A percentile compares a stretch with the other conserved stretches of the same genome.
These are phyloP conservation scores for Phytophthora quininea DNA, from an alignment of 352 stramenopile genomes.

Conservation along the genomic window DNA sequence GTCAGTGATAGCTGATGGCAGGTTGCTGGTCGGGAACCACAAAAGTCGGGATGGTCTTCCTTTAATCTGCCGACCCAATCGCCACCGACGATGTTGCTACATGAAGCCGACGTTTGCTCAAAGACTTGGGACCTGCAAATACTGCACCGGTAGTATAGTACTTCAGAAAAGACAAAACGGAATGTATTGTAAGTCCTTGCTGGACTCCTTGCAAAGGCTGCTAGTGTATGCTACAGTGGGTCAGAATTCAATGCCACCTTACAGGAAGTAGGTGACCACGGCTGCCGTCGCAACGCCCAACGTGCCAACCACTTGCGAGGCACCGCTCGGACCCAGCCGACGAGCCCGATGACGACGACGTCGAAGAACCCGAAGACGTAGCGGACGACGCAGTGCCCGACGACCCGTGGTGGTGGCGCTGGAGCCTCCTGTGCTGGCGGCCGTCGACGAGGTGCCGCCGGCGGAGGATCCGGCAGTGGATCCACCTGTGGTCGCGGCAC, in stretches of 20 bases:
- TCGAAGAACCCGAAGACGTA: constrained; percentile 9
- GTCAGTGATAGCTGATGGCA: constrained; percentile 20
- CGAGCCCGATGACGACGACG: constrained; percentile 6
- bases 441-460: background rate
- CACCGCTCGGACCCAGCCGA: constrained; percentile 13
- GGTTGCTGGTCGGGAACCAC: constrained; percentile 41
- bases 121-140: too few species aligned
- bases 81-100: constrained; percentile 42
- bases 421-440: constrained; percentile 4
- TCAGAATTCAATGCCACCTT: background rate
- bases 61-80: constrained; percentile 38
- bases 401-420: constrained; percentile 8
- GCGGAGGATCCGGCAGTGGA: constrained; percentile 3
- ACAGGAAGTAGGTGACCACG: constrained; percentile 7
- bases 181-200: too few species aligned
- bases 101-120: too few species aligned
- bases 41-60: constrained; percentile 39
- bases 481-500: background rate
- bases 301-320: constrained; percentile 1
- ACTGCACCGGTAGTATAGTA: too few species aligned
- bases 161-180: too few species aligned
- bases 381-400: constrained; percentile 6
- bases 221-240: background rate
- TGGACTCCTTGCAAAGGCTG: too few species aligned
- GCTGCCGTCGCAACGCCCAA: constrained; percentile 7